Evolutionary conservation across 2,329 filamentous ascomycete genomes (phyloP), one percentile per base, ranked within the genome.

Genomic region (Cladophialophora bantiana): DNA sequence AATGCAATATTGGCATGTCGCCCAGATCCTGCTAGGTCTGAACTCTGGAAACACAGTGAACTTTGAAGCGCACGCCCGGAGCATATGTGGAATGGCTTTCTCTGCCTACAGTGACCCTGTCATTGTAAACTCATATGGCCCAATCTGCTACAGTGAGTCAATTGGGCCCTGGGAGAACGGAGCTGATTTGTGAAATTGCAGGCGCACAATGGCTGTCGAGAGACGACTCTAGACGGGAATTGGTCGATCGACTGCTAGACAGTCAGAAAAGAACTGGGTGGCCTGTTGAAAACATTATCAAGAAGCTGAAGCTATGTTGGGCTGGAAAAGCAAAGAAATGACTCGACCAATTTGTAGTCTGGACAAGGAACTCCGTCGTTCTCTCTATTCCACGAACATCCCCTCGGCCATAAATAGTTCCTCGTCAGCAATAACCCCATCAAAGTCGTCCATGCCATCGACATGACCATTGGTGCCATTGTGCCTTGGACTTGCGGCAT

Each of bases 61-160:
- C 1, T 70, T 82, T 0, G 77, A 80, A 10, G 59, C 64, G 0
- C 73, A 77, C 13, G 80, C 81, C 0, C 69, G 77, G 0, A 75
- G 80, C 2, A 75, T 84, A 1, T 83, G 81, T 61, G 81, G 81
- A 1, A 75, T 83, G 12, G 79, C 82, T 0, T 81, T 83, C 55
- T 81, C 81, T 0, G 75, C 79, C n/a, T 78, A 78, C 5, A 79
- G 75, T 4, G 74, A 79, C 0, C 71, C 82, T 0, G 81, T 83
- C 1, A 73, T 82, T 4, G 80, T 84, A 3, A 84, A 84, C 65
- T 76, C 80, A 2, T 84, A 84, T 69, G 83, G 82, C 0, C 82
- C 82, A 13, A 82, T 84, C 34, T 75, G 79, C 1, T 83, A 79
- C 59, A 83, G 82, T 83, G 70, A 73, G 78, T 74, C 2, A 26